Evolutionary conservation across 306 rosid genomes (phyloP), one percentile per base, ranked within the genome.

Genomic region (Dryas drummondii): DNA sequence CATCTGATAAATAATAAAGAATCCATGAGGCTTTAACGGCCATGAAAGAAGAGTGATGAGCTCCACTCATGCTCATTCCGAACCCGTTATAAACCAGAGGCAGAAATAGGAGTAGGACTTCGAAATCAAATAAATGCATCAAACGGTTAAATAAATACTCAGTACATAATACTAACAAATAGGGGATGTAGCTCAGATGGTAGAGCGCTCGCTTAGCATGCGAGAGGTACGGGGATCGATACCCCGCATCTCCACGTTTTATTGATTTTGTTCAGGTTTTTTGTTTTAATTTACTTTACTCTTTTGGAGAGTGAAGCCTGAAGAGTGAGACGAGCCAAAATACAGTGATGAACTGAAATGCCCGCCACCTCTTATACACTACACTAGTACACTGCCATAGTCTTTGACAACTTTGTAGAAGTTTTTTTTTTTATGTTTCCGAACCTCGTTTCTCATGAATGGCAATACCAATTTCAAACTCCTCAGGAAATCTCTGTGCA

Each of bases 121-220:
- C 22, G 22, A 22, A 22, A 22, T 32, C 37, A 32, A 32, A 32
- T 32, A 2, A 32, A 32, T 32, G 37, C 2, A 2, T 32, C 37
- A 1, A 32, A 1, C 37, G 37, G 37, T 32, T 1, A 32, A 32
- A 32, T 32, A 32, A 32, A 32, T 1, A 32, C 3, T 32, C 3
- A 2, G 37, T 32, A 2, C 37, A 32, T 1, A 32, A 32, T 2
- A 32, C 0, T 46, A 46, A 0, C 26, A 40, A 0, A 0, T 0
- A 3, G 88, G 93, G 97, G 96, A 89, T 89, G 93, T 91, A 91
- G 96, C 92, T 89, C 93, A 91, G 93, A 88, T 93, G 93, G 96
- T 91, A 91, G 96, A 91, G 97, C 89, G 92, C 93, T 91, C 87
- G 96, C 96, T 91, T 93, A 86, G 96, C 97, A 91, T 91, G 97